A percentile compares a stretch with the other conserved stretches of the same genome.
These are phyloP conservation scores for Cladosporium sp. DNA, from an alignment of 2,329 filamentous ascomycete genomes.

Conservation along the genomic window DNA sequence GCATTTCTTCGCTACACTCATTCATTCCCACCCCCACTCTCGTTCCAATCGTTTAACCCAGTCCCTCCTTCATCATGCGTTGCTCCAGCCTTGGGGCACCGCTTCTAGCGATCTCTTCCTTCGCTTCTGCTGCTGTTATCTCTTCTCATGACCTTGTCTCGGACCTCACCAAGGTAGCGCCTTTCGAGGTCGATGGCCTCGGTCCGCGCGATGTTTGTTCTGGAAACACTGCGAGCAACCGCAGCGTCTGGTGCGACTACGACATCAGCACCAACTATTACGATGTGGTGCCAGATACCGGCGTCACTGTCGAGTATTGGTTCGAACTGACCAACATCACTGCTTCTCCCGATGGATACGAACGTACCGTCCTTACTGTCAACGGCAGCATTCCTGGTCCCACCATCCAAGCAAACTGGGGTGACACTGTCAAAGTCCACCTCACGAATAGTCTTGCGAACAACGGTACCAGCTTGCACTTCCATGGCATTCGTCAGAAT, in stretches of 20 bases:
- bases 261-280: slow-evolving; percentile 35
- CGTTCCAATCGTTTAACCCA: too few species aligned
- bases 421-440: slow-evolving; percentile 33
- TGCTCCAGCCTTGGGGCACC: neutral
- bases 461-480: slow-evolving; percentile 51
- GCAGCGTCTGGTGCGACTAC: slow-evolving; percentile 30
- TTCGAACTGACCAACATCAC: slow-evolving; percentile 42
- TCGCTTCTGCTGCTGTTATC: neutral
- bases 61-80: neutral
- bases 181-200: neutral
- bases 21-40: too few species aligned
- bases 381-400: slow-evolving; percentile 47
- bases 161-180: neutral
- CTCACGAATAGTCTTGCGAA: slow-evolving; percentile 32
- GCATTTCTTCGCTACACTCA: too few species aligned
- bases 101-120: neutral
- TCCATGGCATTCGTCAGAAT: slow-evolving; percentile 49
- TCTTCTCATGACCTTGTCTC: neutral
- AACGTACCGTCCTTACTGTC: slow-evolving; percentile 37
- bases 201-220: slow-evolving; percentile 13
- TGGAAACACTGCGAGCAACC: slow-evolving; percentile 31
- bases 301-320: slow-evolving; percentile 39
- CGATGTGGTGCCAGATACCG: slow-evolving; percentile 33
- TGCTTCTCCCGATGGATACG: slow-evolving; percentile 43
- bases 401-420: slow-evolving; percentile 41